A percentile compares a stretch with the other conserved stretches of the same genome.
phyloP scores from a whole-genome alignment of 306 rosid species.

The Lathyrus tuberosus region DNA sequence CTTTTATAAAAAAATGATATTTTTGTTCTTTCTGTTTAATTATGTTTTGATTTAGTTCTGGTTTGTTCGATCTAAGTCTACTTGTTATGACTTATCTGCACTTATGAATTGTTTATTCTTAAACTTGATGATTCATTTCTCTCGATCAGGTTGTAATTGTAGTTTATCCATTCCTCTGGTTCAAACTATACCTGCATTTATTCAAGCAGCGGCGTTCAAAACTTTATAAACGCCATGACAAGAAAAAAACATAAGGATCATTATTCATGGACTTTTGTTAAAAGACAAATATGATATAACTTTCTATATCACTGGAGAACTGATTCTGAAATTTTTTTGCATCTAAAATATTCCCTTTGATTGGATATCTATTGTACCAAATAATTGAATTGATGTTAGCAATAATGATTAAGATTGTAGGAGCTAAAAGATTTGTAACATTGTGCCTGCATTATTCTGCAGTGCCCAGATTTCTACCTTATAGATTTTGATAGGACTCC shows the following conservation, averaged over 20 bases:
- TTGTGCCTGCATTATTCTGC: neutral
- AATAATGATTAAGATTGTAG: conserved; percentile 3
- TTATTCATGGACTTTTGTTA: conserved; percentile 20
- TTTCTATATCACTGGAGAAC: conserved; percentile 19
- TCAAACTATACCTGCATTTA: conserved; percentile 83
- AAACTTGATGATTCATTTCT: conserved; percentile 29
- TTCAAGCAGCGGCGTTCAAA: conserved; percentile 87
- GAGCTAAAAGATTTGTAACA: conserved; percentile 8
- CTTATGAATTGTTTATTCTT: conserved; percentile 6
- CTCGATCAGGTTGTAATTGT: conserved; percentile 68
- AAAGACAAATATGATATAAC: conserved; percentile 2
- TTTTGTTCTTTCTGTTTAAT: conserved; percentile 5
- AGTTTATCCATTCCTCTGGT: conserved; percentile 74
- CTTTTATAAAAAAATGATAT: neutral
- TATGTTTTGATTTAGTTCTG: neutral
- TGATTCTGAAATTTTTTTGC: conserved; percentile 39
- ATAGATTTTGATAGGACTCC: neutral
- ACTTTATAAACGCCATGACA: conserved; percentile 55
- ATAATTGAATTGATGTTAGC: conserved; percentile 24
- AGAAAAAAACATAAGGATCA: conserved; percentile 54
- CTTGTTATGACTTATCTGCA: conserved; percentile 3
- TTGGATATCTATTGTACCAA: conserved; percentile 3
- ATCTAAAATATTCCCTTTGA: conserved; percentile 7
- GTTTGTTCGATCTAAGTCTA: neutral
- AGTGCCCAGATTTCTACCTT: neutral